Percentiles rank a stretch among this genome's conserved stretches.
phyloP scores from a whole-genome alignment of 129 eudicot species.

The Oenanthe sinensis region DNA sequence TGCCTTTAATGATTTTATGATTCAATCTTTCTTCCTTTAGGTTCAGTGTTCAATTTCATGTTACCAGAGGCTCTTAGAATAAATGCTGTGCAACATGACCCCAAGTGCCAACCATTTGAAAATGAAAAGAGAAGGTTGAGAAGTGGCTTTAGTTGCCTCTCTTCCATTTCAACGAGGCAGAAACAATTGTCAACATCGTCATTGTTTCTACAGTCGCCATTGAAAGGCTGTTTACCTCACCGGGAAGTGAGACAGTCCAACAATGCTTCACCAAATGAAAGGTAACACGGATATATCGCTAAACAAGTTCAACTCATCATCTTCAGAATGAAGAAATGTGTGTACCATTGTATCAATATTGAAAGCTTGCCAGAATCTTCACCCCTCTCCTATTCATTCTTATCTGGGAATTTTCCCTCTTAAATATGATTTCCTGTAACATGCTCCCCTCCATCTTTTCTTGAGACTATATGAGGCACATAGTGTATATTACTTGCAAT shows the following conservation, averaged over 20 bases:
- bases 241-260: constrained; percentile 50
- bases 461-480: not conserved
- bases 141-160: constrained; percentile 56
- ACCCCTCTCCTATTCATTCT: not conserved
- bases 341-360: not conserved
- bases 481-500: not conserved
- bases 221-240: constrained; percentile 68
- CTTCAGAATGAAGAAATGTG: not conserved
- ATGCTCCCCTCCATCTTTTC: not conserved
- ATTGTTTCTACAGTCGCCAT: constrained; percentile 62
- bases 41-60: constrained; percentile 63
- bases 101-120: constrained; percentile 29
- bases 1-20: not conserved
- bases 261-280: constrained; percentile 27
- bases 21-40: constrained; percentile 17
- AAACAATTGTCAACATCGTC: constrained; percentile 67
- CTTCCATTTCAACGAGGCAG: constrained; percentile 65
- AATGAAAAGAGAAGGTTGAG: constrained; percentile 61
- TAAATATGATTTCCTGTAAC: not conserved
- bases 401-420: not conserved
- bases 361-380: not conserved
- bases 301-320: not conserved
- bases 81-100: constrained; percentile 49
- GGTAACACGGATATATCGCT: constrained; percentile 8
- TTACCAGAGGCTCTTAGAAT: constrained; percentile 75